phyloP scores from a whole-genome alignment of 225 moss, liverwort and hornwort species.

The Physcomitrellopsis africana region DNA sequence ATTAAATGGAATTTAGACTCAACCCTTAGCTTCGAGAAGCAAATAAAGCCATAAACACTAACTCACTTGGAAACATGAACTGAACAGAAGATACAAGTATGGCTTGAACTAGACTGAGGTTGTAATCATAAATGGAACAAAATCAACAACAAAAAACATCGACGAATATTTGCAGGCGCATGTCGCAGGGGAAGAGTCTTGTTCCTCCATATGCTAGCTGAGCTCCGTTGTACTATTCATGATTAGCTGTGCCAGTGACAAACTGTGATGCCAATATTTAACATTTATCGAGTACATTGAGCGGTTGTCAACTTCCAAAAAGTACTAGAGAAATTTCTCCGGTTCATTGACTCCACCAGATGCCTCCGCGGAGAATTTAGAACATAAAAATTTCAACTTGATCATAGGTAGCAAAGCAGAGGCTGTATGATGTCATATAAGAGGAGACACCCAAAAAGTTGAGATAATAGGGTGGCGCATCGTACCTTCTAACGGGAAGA shows the following conservation, averaged over 20 bases:
- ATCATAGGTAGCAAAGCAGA: constrained; percentile 23
- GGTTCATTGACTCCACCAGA: constrained; percentile 25
- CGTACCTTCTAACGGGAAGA: constrained; percentile 99
- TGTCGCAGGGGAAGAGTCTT: constrained; percentile 21
- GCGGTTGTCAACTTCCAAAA: constrained; percentile 42
- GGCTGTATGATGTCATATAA: constrained; percentile 27
- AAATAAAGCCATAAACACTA: too few species aligned
- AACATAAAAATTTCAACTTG: constrained; percentile 28
- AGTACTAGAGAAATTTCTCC: constrained; percentile 36
- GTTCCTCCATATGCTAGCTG: constrained; percentile 29
- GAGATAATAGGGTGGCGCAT: constrained; percentile 72
- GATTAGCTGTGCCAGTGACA: constrained; percentile 31
- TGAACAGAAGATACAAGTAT: neutral
- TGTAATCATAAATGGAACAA: constrained; percentile 28
- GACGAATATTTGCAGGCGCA: constrained; percentile 27
- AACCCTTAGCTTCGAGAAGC: too few species aligned
- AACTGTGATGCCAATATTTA: constrained; percentile 43
- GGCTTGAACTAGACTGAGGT: constrained; percentile 9
- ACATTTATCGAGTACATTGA: constrained; percentile 49
- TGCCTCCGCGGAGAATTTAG: constrained; percentile 27
- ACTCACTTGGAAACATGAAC: too few species aligned
- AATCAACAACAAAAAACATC: constrained; percentile 41
- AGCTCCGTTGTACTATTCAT: constrained; percentile 15
- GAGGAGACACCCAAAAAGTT: constrained; percentile 15
- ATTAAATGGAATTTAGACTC: too few species aligned